Conservation (phyloP, 2,329 filamentous ascomycete genomes). For the Botryotinia globosa region DNA sequence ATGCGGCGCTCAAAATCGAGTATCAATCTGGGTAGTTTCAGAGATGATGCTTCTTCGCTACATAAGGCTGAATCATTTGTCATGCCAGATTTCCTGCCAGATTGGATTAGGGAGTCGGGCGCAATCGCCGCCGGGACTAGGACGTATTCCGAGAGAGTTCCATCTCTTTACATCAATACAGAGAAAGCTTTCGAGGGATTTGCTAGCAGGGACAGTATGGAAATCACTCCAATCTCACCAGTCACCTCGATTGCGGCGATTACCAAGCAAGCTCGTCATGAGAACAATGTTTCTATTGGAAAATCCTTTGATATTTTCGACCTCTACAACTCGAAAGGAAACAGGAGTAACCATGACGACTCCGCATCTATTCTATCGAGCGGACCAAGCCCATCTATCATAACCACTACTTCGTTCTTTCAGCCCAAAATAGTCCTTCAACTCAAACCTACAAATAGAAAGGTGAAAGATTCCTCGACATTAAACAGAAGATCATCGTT, state of each 20-base stretch:
- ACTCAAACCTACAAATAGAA: background rate
- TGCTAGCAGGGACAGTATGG: background rate
- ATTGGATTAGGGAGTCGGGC: background rate
- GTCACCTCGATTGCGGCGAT: background rate
- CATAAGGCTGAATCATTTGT: background rate
- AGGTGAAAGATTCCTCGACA: background rate
- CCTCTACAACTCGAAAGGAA: background rate
- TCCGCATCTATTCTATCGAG: background rate
- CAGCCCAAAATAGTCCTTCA: background rate
- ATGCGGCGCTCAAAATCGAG: background rate
- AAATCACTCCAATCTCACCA: background rate
- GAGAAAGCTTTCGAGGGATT: background rate
- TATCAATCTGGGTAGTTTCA: background rate
- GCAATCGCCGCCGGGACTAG: background rate
- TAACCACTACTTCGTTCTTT: background rate
- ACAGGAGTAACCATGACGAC: too few species aligned
- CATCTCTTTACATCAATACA: background rate
- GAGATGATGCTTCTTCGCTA: background rate
- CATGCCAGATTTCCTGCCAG: background rate
- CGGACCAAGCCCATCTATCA: background rate
- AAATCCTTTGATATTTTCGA: background rate
- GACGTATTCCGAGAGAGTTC: too few species aligned
- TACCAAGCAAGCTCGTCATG: background rate
- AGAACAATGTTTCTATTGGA: background rate
- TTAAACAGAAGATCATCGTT: background rate